phyloP scores from a whole-genome alignment of 495 filamentous ascomycete species.

The Xylaria scruposa region DNA sequence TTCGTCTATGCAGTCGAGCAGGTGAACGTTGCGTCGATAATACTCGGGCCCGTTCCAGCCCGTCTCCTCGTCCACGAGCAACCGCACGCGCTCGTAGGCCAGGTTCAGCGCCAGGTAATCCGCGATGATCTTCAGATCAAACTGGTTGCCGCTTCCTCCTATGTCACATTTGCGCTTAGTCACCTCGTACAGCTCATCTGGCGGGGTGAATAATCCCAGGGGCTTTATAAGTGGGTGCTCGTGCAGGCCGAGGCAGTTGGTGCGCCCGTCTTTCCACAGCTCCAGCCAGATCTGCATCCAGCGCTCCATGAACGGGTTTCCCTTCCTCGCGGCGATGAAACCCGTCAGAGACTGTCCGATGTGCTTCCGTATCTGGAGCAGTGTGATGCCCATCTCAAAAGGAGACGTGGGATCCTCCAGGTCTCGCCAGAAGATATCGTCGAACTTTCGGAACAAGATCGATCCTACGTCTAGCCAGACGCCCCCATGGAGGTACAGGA shows the following conservation, averaged over 20 bases:
- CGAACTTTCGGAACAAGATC: slow-evolving; percentile 39
- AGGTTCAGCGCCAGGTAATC: slow-evolving; percentile 27
- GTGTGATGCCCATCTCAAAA: slow-evolving; percentile 36
- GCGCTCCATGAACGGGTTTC: slow-evolving; percentile 39
- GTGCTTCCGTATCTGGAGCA: slow-evolving; percentile 25
- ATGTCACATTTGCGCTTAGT: neutral
- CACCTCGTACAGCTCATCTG: neutral
- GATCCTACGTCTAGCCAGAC: slow-evolving; percentile 45
- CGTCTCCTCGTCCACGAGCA: slow-evolving; percentile 17
- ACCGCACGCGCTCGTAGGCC: slow-evolving; percentile 26
- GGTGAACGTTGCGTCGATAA: slow-evolving; percentile 10
- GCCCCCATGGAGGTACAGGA: slow-evolving; percentile 40
- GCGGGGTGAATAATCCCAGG: slow-evolving; percentile 23
- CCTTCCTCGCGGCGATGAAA: slow-evolving; percentile 40
- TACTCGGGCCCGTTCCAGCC: slow-evolving; percentile 29
- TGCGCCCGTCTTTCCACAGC: slow-evolving; percentile 39
- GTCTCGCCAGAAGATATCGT: slow-evolving; percentile 44
- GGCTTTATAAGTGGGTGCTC: slow-evolving; percentile 35
- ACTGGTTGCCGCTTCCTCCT: neutral
- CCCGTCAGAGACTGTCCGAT: slow-evolving; percentile 36
- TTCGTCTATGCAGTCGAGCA: slow-evolving; percentile 10
- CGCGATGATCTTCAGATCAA: neutral
- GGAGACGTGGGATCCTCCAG: slow-evolving; percentile 40
- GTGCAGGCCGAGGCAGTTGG: slow-evolving; percentile 30
- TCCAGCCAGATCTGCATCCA: slow-evolving; percentile 40